phyloP scores from a whole-genome alignment of 805 yeast species.

The Candida argentea region DNA sequence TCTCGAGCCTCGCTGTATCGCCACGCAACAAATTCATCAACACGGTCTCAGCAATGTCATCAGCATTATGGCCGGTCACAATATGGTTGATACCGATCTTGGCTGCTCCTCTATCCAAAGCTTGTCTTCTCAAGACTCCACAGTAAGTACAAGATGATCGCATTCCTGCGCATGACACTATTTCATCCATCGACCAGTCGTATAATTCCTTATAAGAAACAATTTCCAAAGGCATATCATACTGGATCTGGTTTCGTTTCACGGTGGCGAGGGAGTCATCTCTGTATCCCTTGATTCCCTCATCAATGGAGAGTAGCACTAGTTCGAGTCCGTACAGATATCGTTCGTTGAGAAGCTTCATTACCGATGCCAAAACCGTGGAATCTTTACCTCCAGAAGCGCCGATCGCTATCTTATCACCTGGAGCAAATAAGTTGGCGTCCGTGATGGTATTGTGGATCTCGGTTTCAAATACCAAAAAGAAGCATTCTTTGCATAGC shows the following conservation, averaged over 20 bases:
- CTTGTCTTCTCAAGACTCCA: constrained; percentile 95
- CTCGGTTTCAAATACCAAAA: constrained; percentile 85
- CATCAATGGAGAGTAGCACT: constrained; percentile 81
- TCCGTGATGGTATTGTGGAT: constrained; percentile 79
- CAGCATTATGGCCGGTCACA: constrained; percentile 98
- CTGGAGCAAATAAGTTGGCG: constrained; percentile 59
- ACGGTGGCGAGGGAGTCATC: constrained; percentile 97
- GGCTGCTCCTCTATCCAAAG: constrained; percentile 91
- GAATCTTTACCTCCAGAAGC: constrained; percentile 99
- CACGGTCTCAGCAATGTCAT: constrained; percentile 98
- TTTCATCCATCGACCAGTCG: constrained; percentile 98
- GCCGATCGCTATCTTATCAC: constrained; percentile 92
- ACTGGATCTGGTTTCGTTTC: constrained; percentile 81
- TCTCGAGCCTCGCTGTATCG: constrained; percentile 87
- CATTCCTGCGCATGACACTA: constrained; percentile 88
- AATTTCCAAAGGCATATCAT: constrained; percentile 66
- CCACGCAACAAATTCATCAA: constrained; percentile 91
- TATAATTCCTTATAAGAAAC: constrained; percentile 83
- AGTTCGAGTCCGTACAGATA: constrained; percentile 81
- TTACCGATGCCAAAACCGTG: constrained; percentile 82
- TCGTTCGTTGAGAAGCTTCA: constrained; percentile 81
- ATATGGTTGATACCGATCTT: constrained; percentile 79
- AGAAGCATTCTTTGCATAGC: constrained; percentile 86
- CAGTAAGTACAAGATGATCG: constrained; percentile 95
- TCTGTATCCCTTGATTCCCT: constrained; percentile 93